Evolutionary conservation across 305 asterid species (phyloP).

Genomic region (Rubia occidens): DNA sequence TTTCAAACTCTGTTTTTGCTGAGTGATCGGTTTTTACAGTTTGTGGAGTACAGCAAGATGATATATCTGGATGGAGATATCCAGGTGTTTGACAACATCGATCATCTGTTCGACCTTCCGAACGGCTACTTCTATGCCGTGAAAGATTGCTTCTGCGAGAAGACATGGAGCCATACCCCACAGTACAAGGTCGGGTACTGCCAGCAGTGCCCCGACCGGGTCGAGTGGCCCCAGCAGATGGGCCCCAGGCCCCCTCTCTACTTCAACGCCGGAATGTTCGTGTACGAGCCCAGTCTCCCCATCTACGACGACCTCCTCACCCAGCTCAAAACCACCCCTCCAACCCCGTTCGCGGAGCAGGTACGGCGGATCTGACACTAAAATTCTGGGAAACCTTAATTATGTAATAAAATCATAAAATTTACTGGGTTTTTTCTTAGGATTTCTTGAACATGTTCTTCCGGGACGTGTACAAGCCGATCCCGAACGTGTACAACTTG

Average conservation of each 20-base stretch:
- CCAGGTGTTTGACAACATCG: conserved; percentile 41
- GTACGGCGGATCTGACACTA: conserved; percentile 15
- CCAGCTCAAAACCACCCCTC: conserved; percentile 28
- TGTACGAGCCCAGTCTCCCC: conserved; percentile 32
- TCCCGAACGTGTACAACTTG: conserved; percentile 29
- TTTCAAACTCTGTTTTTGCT: background rate
- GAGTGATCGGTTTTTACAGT: conserved; percentile 17
- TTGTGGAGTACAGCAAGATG: conserved; percentile 46
- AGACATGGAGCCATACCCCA: conserved; percentile 28
- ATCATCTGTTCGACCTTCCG: conserved; percentile 32
- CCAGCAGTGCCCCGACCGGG: conserved; percentile 27
- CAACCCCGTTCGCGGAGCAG: conserved; percentile 46
- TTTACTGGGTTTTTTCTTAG: no score
- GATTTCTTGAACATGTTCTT: conserved; percentile 43
- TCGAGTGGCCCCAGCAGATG: conserved; percentile 30
- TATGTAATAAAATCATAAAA: no score
- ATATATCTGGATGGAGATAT: conserved; percentile 44
- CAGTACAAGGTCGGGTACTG: conserved; percentile 28
- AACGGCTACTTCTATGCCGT: conserved; percentile 37
- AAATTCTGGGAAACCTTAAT: no score
- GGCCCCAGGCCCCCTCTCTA: conserved; percentile 35
- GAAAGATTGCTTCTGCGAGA: conserved; percentile 42
- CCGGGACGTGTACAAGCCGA: conserved; percentile 35
- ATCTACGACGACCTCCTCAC: conserved; percentile 29
- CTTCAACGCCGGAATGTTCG: conserved; percentile 44